Conservation (phyloP, 768 basidiomycete species). For the Auricularia heimuer region DNA sequence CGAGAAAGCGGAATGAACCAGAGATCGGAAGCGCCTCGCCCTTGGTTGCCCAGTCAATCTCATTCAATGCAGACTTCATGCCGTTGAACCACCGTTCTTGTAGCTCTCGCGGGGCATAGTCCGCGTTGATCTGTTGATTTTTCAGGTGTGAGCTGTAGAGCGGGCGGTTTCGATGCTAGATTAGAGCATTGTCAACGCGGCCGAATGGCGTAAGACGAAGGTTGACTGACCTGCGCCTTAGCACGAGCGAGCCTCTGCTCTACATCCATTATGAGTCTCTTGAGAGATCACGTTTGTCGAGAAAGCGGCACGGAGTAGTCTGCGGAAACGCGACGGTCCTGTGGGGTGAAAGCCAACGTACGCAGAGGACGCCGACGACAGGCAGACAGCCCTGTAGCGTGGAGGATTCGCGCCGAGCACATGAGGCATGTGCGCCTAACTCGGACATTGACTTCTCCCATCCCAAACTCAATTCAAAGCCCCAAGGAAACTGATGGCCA, state of each 20-base stretch:
- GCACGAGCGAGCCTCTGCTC: not conserved
- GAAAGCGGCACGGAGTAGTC: too few relatives aligned
- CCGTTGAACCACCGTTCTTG: slow-evolving; percentile 10
- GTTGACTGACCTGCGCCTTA: not conserved
- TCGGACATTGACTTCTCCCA: too few relatives aligned
- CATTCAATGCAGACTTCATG: slow-evolving; percentile 13
- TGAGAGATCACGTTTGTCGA: too few relatives aligned
- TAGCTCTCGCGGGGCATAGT: slow-evolving; percentile 1
- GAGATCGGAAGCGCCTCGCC: slow-evolving; percentile 6
- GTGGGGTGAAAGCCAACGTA: too few relatives aligned
- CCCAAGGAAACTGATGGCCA: too few relatives aligned
- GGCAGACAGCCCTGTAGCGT: too few relatives aligned
- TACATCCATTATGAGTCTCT: too few relatives aligned
- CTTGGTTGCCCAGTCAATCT: slow-evolving; percentile 11
- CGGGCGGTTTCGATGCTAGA: not conserved
- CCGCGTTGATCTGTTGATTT: slow-evolving; percentile 9
- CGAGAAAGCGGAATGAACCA: slow-evolving; percentile 17
- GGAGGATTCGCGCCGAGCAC: too few relatives aligned
- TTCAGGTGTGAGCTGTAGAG: slow-evolving; percentile 1
- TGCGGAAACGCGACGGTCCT: too few relatives aligned
- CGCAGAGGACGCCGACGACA: too few relatives aligned
- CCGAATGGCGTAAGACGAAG: not conserved
- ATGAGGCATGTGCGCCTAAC: too few relatives aligned
- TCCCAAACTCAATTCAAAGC: too few relatives aligned
- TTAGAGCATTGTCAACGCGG: not conserved